phyloP scores from a whole-genome alignment of 2,329 filamentous ascomycete species.

The Epichloe amarillans region DNA sequence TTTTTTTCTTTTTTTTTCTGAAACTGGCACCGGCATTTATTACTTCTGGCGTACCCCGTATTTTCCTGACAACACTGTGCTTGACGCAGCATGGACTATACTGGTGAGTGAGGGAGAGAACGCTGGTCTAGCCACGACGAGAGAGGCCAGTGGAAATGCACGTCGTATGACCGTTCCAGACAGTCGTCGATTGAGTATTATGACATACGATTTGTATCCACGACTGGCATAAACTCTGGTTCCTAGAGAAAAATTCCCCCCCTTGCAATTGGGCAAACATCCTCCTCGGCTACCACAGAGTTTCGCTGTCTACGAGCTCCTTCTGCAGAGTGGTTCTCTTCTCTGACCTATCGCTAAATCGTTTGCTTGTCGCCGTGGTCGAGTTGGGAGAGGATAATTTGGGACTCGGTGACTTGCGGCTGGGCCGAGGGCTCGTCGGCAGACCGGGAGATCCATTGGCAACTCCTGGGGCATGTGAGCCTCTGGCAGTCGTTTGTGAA shows the following conservation, averaged over 20 bases:
- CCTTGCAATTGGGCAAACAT: background rate
- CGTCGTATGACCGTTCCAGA: no score
- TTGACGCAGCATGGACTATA: no score
- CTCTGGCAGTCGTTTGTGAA: conserved; percentile 5
- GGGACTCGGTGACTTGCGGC: conserved; percentile 11
- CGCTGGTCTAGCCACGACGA: no score
- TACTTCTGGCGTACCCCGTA: no score
- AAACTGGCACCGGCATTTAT: no score
- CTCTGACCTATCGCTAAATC: conserved; percentile 7
- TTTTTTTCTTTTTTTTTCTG: no score
- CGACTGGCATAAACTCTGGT: background rate
- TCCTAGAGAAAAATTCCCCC: no score
- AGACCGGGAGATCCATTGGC: conserved; percentile 17
- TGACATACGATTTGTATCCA: no score
- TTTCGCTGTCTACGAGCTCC: conserved; percentile 10
- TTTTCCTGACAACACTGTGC: no score
- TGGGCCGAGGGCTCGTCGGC: conserved; percentile 15
- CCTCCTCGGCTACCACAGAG: conserved; percentile 12
- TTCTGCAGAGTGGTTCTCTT: background rate
- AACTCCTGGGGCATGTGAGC: conserved; percentile 11
- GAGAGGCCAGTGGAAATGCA: no score
- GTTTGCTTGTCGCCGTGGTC: conserved; percentile 3
- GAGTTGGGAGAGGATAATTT: conserved; percentile 8
- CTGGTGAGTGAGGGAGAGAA: no score
- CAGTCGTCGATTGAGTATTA: no score